A percentile compares a stretch with the other conserved stretches of the same genome.
These are phyloP conservation scores for Ceratobasidium sp. DNA, from an alignment of 1,284 basidiomycete genomes.

Conservation along the genomic window DNA sequence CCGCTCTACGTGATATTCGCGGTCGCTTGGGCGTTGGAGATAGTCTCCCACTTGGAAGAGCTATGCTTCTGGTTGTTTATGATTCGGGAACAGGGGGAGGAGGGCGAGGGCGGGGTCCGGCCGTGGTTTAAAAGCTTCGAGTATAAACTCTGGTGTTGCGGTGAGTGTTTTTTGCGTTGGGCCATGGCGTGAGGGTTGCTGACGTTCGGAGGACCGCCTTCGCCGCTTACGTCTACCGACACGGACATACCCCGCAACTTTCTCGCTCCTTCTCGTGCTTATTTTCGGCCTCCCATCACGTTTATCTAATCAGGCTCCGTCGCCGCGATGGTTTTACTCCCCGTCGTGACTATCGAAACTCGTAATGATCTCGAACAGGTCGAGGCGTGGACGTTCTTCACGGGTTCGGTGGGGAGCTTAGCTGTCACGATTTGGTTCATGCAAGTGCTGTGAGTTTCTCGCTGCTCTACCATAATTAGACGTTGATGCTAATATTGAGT, in stretches of 20 bases:
- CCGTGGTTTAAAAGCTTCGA: slow-evolving; percentile 45
- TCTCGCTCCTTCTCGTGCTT: background rate
- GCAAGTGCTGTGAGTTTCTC: slow-evolving; percentile 26
- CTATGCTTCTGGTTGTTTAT: slow-evolving; percentile 44
- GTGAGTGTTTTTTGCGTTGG: slow-evolving; percentile 2
- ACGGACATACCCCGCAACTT: background rate
- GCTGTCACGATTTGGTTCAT: slow-evolving; percentile 33
- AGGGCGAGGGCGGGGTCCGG: slow-evolving; percentile 30
- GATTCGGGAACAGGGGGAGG: slow-evolving; percentile 28
- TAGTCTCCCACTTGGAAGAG: slow-evolving; percentile 40
- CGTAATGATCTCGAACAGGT: slow-evolving; percentile 37
- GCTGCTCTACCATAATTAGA: background rate
- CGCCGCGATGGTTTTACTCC: slow-evolving; percentile 42
- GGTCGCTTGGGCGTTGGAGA: slow-evolving; percentile 49
- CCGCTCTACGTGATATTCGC: slow-evolving; percentile 48
- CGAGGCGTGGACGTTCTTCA: slow-evolving; percentile 49
- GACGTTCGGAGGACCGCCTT: background rate
- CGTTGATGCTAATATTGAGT: background rate
- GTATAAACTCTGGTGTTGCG: slow-evolving; percentile 42
- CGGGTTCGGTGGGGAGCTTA: slow-evolving; percentile 43
- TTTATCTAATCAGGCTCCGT: slow-evolving; percentile 34
- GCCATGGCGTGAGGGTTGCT: background rate
- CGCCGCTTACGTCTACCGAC: background rate
- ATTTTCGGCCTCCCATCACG: background rate
- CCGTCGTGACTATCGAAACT: slow-evolving; percentile 47